These are phyloP conservation scores for Tilletiopsis washingtonensis DNA, from an alignment of 1,284 basidiomycete species.

Conservation along the genomic window DNA sequence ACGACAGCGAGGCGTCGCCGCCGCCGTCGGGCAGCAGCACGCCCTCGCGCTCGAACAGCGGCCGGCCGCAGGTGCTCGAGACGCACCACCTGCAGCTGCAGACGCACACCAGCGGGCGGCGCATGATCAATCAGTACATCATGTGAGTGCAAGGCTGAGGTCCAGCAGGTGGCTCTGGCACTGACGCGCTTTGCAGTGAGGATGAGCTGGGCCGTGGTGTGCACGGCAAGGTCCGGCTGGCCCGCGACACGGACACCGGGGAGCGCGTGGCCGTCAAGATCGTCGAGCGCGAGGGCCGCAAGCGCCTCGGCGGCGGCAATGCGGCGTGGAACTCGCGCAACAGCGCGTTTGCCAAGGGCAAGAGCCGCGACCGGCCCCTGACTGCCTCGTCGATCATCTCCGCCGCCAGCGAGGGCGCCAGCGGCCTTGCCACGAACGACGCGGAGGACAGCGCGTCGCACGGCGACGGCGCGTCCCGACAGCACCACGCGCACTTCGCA, in stretches of 20 bases:
- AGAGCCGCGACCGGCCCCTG: background rate
- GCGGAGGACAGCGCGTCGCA: background rate
- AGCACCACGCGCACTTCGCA: slow-evolving; percentile 12
- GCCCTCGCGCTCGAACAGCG: background rate
- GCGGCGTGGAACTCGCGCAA: too few species aligned
- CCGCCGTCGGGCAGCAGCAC: background rate
- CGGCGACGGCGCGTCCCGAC: background rate
- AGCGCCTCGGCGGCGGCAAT: slow-evolving; percentile 27
- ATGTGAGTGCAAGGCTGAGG: slow-evolving; percentile 49
- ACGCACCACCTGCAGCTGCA: slow-evolving; percentile 36
- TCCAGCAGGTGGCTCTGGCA: slow-evolving; percentile 48
- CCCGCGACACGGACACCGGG: slow-evolving; percentile 36
- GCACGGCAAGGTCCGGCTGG: slow-evolving; percentile 42
- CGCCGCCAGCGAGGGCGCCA: too few species aligned
- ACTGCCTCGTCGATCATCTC: too few species aligned
- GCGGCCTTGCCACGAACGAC: too few species aligned
- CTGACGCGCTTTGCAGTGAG: slow-evolving; percentile 10
- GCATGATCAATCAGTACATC: slow-evolving; percentile 47
- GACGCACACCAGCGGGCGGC: slow-evolving; percentile 37
- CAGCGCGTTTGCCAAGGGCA: too few species aligned
- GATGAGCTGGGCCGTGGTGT: slow-evolving; percentile 43
- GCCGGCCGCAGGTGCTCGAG: slow-evolving; percentile 25
- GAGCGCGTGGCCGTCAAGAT: slow-evolving; percentile 45
- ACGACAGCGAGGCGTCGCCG: background rate
- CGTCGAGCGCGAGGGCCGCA: slow-evolving; percentile 38